Evolutionary conservation across 768 basidiomycete species (phyloP), one percentile per base, ranked within the genome.

Genomic region (Pisolithus albus): DNA sequence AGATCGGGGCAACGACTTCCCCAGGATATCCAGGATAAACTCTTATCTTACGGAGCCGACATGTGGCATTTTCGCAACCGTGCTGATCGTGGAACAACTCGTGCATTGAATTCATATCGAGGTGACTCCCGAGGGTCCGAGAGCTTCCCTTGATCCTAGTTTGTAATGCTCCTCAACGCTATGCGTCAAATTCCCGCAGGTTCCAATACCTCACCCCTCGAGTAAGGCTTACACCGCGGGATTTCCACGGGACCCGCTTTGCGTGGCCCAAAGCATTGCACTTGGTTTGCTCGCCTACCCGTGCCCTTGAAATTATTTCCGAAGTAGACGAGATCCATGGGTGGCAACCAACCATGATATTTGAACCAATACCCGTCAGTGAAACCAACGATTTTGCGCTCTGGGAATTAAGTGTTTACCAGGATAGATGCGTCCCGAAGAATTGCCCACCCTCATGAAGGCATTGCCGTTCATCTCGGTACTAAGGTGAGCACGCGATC

Each of bases 351-450:
- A 70, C 71, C 42, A 75, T 80, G 1, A 81, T 93, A 40, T 95
- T 84, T 58, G 92, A 94, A 68, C 92, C 92, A 1, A 87, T 92
- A 56, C 91, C 90, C 52, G 90, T 91, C 46, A 51, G 81, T 74
- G 4, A 24, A 46, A 13, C 19, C 47, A 42, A 26, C 41, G 21
- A 32, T 37, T 41, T 37, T 36, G 37, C 11, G 48, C 32, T 23
- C 28, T 42, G 52, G 13, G 15, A 23, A 30, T 43, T n/a, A 53
- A 45, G 32, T 47, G 30, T 50, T 30, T 28, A 57, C 24, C 66
- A 92, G 84, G 78, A 86, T 61, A 78, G 83, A 54, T 95, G 92
- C 61, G 65, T 86, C 26, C 91, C 92, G 32, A 79, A 56, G 87
- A 92, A 61, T 69, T 94, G 8, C 78, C 81, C n/a, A 70, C 85